Conservation (phyloP, 345 rosid genomes). For the Reutealis trisperma region DNA sequence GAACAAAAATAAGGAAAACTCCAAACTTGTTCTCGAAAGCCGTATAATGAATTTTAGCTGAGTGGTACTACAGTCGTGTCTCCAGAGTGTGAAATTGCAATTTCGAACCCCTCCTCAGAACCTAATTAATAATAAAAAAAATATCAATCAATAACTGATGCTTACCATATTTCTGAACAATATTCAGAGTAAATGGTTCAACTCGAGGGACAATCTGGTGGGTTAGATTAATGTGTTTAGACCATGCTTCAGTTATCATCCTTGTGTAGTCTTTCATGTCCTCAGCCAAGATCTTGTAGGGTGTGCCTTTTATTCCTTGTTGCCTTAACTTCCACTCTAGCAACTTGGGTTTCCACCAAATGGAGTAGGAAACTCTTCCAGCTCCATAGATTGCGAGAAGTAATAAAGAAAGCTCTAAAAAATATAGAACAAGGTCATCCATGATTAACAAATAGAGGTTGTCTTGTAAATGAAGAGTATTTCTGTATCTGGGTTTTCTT, state of each 20-base stretch:
- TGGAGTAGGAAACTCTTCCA: neutral
- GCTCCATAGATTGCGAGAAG: conserved; percentile 1
- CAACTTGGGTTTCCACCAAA: conserved; percentile 48
- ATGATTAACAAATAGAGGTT: neutral
- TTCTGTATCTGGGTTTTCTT: neutral
- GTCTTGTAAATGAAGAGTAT: neutral
- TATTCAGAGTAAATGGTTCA: conserved; percentile 35
- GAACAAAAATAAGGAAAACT: no score
- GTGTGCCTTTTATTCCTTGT: conserved; percentile 45
- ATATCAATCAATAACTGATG: neutral
- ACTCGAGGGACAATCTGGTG: conserved; percentile 42
- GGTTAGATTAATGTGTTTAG: conserved; percentile 37
- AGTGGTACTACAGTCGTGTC: no score
- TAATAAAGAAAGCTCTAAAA: neutral
- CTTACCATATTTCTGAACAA: conserved; percentile 41
- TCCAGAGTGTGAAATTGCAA: no score
- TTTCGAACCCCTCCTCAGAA: no score
- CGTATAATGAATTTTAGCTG: no score
- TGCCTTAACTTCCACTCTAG: conserved; percentile 34
- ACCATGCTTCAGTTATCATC: conserved; percentile 37
- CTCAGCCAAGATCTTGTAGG: conserved; percentile 37
- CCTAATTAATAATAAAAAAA: neutral
- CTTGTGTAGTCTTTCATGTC: conserved; percentile 40
- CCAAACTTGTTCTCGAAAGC: no score
- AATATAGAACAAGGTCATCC: conserved; percentile 4